Evolutionary conservation across 2,329 filamentous ascomycete genomes (phyloP), one percentile per base, ranked within the genome.

Genomic region (Cladosporium sp.): DNA sequence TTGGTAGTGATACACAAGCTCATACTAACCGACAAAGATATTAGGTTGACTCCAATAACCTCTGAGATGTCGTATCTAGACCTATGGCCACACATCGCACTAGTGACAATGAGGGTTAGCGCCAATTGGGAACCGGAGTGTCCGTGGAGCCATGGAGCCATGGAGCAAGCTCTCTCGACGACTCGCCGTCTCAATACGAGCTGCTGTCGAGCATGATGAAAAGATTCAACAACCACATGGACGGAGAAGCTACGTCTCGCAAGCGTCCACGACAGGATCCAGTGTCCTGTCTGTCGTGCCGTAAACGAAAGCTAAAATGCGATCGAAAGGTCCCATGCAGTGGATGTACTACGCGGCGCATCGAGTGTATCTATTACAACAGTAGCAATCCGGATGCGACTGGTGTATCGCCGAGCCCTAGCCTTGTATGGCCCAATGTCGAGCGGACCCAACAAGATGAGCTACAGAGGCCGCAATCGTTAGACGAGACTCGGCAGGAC

Each of bases 221-320:
- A 20, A n/a, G 47, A 19, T 11, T 9, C 12, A 15, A 7, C n/a
- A 20, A 20, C 5, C 11, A 4, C n/a, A 34, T n/a, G n/a, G 47
- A 37, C 25, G 30, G 11, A 34, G 30, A 34, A 12, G 7, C 30
- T 11, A 9, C 30, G 8, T 3, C 51, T 12, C 42, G 30, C 25
- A 55, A 55, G 17, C 38, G 28, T 0, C 51, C 51, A 3, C 39
- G 51, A 34, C 51, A 55, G 34, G 51, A 55, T 12, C 51, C 51
- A 14, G 51, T 55, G n/a, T 55, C 51, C 17, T 55, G 51, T 19
- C 51, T 43, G 34, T 43, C 38, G 8, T 55, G 51, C 22, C 38
- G 51, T 3, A 55, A 55, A 22, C 51, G 51, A 6, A 55, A 55
- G 28, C 51, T 55, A 11, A 55, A 55, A 43, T 55, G 51, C 17